Evolutionary conservation across 129 eudicot genomes (phyloP).

Genomic region (Tagetes erecta): DNA sequence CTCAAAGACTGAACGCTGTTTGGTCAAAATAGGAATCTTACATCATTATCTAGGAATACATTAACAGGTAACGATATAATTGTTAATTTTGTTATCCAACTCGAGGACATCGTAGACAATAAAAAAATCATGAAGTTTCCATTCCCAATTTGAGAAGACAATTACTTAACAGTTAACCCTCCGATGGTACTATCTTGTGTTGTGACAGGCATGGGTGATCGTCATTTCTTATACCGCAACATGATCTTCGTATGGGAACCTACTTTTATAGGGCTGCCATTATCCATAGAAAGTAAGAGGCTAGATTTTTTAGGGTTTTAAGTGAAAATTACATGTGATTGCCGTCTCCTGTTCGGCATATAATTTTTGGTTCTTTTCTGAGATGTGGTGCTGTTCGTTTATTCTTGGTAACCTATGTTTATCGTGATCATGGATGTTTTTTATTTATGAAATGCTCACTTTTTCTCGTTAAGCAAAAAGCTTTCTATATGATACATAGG

Average conservation of each 20-base stretch:
- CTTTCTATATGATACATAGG: no score
- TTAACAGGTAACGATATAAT: background rate
- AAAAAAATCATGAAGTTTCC: background rate
- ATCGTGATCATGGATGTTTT: background rate
- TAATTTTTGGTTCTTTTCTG: background rate
- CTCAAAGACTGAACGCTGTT: constrained; percentile 67
- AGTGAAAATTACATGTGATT: background rate
- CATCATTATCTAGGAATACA: constrained; percentile 13
- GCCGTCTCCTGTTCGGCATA: background rate
- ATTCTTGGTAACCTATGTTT: background rate
- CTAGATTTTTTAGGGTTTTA: background rate
- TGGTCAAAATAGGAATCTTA: constrained; percentile 69
- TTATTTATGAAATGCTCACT: no score
- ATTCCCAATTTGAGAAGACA: background rate
- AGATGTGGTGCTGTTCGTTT: background rate
- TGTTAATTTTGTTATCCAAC: background rate
- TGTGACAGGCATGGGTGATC: background rate
- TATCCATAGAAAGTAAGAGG: constrained; percentile 4
- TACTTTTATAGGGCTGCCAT: constrained; percentile 2
- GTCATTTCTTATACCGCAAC: background rate
- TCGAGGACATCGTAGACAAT: background rate
- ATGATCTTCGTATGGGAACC: background rate
- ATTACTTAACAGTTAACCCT: background rate
- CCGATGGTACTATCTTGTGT: background rate
- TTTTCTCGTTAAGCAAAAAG: no score